Evolutionary conservation across 345 rosid genomes (phyloP).

Genomic region (Citrus cavaleriei): DNA sequence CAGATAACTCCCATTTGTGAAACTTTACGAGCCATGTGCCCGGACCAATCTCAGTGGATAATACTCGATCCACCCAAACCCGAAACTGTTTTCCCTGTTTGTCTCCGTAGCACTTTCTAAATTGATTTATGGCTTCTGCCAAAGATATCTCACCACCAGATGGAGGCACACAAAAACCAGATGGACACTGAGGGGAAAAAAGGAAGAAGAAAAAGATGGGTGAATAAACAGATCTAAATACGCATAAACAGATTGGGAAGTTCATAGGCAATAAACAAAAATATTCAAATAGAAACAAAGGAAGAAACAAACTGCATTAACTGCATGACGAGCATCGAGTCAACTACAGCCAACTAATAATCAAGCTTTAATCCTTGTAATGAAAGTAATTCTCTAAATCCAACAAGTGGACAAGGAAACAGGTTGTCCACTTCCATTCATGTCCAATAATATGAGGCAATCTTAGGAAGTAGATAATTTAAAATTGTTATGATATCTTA

Average conservation of each 20-base stretch:
- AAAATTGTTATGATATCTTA: neutral
- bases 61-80: slow-evolving; percentile 80
- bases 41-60: slow-evolving; percentile 48
- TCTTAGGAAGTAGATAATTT: neutral
- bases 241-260: neutral
- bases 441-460: neutral
- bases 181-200: slow-evolving; percentile 42
- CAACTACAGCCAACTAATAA: neutral
- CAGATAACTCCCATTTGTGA: slow-evolving; percentile 70
- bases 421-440: neutral
- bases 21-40: slow-evolving; percentile 74
- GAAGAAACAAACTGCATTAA: neutral
- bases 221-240: neutral
- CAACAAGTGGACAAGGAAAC: neutral
- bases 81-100: slow-evolving; percentile 65
- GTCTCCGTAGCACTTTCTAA: slow-evolving; percentile 65
- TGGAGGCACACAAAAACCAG: slow-evolving; percentile 61
- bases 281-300: neutral
- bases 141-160: slow-evolving; percentile 68
- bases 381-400: neutral
- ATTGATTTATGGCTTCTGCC: slow-evolving; percentile 41
- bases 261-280: slow-evolving; percentile 4
- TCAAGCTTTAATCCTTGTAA: neutral
- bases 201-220: neutral
- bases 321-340: neutral